Conservation (phyloP, 2,329 filamentous ascomycete species). For the Penicillium sp. region DNA sequence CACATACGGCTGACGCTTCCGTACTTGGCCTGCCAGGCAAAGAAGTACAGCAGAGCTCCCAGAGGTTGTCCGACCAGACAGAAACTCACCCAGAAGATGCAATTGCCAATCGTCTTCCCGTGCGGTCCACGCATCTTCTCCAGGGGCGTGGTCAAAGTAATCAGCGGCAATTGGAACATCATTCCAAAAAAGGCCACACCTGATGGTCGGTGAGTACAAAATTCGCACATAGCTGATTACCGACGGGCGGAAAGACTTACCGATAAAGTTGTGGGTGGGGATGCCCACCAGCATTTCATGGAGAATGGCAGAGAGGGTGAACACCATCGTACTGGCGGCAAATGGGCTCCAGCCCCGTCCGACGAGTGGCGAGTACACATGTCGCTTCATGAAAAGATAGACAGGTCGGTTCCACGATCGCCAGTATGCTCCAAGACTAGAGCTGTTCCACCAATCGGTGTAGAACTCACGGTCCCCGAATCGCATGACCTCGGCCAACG, state of each 20-base stretch:
- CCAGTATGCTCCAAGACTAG: slow-evolving; percentile 83
- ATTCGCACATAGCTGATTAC: neutral
- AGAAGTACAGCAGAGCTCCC: slow-evolving; percentile 89
- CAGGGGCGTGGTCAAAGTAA: slow-evolving; percentile 69
- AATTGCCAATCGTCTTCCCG: slow-evolving; percentile 78
- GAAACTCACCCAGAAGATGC: slow-evolving; percentile 94
- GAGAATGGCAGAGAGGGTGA: slow-evolving; percentile 78
- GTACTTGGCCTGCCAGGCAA: slow-evolving; percentile 97
- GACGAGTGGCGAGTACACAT: slow-evolving; percentile 83
- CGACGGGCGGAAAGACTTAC: slow-evolving; percentile 42
- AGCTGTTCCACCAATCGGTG: slow-evolving; percentile 95
- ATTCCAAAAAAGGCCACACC: slow-evolving; percentile 92
- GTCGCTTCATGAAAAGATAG: slow-evolving; percentile 91
- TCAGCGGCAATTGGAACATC: slow-evolving; percentile 86
- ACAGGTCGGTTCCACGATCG: slow-evolving; percentile 97
- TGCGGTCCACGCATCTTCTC: slow-evolving; percentile 70
- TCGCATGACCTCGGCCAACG: slow-evolving; percentile 77
- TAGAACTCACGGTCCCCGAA: slow-evolving; percentile 96
- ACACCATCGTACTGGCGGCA: slow-evolving; percentile 72
- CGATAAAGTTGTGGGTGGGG: slow-evolving; percentile 88
- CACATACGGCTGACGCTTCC: slow-evolving; percentile 60
- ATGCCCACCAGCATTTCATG: slow-evolving; percentile 91
- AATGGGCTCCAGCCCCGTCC: slow-evolving; percentile 71
- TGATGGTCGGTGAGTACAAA: slow-evolving; percentile 26
- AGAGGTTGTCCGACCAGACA: slow-evolving; percentile 92